Evolutionary conservation across 495 filamentous ascomycete genomes (phyloP).

Genomic region (Talaromyces liani): DNA sequence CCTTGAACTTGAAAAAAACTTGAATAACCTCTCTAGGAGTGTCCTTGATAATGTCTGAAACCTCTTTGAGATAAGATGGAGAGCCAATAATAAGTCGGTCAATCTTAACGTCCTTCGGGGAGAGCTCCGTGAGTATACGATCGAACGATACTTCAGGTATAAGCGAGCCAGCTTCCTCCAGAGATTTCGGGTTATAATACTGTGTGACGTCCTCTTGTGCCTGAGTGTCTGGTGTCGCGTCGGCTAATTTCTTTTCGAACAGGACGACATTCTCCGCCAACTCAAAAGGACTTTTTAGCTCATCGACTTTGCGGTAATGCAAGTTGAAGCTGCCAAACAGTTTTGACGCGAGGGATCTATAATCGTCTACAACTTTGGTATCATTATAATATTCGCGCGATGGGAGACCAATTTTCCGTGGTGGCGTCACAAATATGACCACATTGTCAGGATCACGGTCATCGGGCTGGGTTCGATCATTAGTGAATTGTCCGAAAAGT

Average conservation of each 20-base stretch:
- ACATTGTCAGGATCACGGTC: constrained; percentile 61
- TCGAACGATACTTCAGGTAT: constrained; percentile 49
- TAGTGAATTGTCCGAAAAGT: background rate
- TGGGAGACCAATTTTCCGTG: constrained; percentile 48
- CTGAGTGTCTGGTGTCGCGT: constrained; percentile 49
- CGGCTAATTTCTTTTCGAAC: constrained; percentile 55
- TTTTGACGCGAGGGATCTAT: constrained; percentile 40
- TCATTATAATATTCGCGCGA: constrained; percentile 61
- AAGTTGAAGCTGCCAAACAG: constrained; percentile 21
- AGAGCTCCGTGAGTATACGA: constrained; percentile 44
- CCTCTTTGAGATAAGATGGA: constrained; percentile 45
- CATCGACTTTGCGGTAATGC: too few relatives aligned
- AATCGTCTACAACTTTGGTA: constrained; percentile 42
- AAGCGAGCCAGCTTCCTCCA: constrained; percentile 44
- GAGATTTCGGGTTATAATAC: constrained; percentile 49
- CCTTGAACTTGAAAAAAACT: constrained; percentile 54
- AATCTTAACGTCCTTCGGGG: constrained; percentile 40
- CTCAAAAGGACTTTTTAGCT: constrained; percentile 6
- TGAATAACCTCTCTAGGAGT: constrained; percentile 42
- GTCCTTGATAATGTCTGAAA: constrained; percentile 39
- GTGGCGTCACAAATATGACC: constrained; percentile 47
- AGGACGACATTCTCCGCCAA: constrained; percentile 42
- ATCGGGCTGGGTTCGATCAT: constrained; percentile 31
- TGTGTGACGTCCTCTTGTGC: constrained; percentile 52
- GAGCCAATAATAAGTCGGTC: constrained; percentile 51